These are phyloP conservation scores for Juncus effusus DNA, from an alignment of 176 grass and related monocot genomes.

Conservation along the genomic window DNA sequence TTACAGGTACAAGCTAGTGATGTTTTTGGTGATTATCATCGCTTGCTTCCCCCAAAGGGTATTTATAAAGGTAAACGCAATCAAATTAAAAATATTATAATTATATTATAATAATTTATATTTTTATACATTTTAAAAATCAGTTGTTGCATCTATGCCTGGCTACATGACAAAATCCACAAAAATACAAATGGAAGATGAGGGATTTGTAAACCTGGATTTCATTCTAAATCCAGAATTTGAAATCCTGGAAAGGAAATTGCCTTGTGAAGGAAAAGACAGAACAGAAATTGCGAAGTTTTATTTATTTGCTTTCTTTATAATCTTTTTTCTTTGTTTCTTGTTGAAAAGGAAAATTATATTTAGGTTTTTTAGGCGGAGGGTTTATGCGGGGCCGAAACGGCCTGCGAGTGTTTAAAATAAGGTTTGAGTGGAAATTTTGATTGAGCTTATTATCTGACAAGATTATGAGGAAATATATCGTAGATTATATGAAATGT, in stretches of 20 bases:
- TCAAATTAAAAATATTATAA: background rate
- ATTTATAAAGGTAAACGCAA: conserved; percentile 59
- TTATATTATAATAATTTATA: conserved; percentile 5
- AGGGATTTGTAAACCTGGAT: conserved; percentile 44
- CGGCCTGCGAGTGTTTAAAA: conserved; percentile 39
- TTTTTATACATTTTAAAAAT: conserved; percentile 3
- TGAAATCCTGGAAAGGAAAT: background rate
- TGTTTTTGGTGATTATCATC: conserved; percentile 77
- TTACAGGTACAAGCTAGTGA: conserved; percentile 56
- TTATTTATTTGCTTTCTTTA: conserved; percentile 38
- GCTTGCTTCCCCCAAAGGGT: conserved; percentile 58
- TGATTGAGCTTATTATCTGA: too few relatives aligned
- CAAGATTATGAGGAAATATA: too few relatives aligned
- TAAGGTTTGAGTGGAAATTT: background rate
- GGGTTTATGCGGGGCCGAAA: conserved; percentile 26
- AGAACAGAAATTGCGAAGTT: conserved; percentile 29
- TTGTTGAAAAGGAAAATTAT: conserved; percentile 55
- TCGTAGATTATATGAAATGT: too few relatives aligned
- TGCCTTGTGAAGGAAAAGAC: conserved; percentile 23
- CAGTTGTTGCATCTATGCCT: conserved; percentile 64
- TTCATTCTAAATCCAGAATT: conserved; percentile 61
- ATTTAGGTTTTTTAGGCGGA: conserved; percentile 29
- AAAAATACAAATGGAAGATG: conserved; percentile 40
- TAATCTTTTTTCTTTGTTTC: conserved; percentile 44
- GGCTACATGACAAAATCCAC: conserved; percentile 65